phyloP scores from a whole-genome alignment of 2,329 filamentous ascomycete species.

The Mariannaea elegans region DNA sequence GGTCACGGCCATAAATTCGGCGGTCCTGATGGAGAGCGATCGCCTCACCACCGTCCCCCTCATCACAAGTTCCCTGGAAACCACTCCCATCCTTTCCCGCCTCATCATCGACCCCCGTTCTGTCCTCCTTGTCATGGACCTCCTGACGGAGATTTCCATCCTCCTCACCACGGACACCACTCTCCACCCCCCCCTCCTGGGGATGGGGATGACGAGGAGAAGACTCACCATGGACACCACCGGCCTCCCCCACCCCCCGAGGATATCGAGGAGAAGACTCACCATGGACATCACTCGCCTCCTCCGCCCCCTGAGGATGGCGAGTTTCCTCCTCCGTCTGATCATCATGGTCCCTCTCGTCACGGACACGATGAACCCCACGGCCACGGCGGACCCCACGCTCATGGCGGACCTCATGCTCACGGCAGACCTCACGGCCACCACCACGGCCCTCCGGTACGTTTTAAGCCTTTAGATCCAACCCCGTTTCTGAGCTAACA shows the following conservation, averaged over 20 bases:
- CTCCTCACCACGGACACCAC: neutral
- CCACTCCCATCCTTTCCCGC: conserved; percentile 10
- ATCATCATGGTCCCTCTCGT: conserved; percentile 4
- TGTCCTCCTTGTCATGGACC: conserved; percentile 16
- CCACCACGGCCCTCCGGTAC: conserved; percentile 36
- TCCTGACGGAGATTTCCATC: neutral
- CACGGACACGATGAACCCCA: neutral
- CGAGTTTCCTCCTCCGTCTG: too few relatives aligned
- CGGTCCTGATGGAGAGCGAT: conserved; percentile 3
- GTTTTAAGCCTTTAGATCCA: neutral
- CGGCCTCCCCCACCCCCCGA: neutral
- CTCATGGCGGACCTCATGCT: neutral
- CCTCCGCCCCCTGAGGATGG: too few relatives aligned
- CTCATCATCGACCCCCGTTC: conserved; percentile 10
- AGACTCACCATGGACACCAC: too few relatives aligned
- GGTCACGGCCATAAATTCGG: conserved; percentile 1
- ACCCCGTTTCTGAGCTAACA: conserved; percentile 7
- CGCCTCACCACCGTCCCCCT: conserved; percentile 14
- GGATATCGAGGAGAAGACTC: neutral
- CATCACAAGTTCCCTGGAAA: conserved; percentile 19
- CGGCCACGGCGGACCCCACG: neutral
- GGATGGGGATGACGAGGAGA: neutral
- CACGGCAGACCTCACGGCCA: conserved; percentile 20
- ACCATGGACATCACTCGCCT: conserved; percentile 19
- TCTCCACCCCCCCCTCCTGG: neutral